A percentile compares a stretch with the other conserved stretches of the same genome.
Conservation (phyloP, 1,284 basidiomycete species). For the Sanghuangporus baumii region DNA sequence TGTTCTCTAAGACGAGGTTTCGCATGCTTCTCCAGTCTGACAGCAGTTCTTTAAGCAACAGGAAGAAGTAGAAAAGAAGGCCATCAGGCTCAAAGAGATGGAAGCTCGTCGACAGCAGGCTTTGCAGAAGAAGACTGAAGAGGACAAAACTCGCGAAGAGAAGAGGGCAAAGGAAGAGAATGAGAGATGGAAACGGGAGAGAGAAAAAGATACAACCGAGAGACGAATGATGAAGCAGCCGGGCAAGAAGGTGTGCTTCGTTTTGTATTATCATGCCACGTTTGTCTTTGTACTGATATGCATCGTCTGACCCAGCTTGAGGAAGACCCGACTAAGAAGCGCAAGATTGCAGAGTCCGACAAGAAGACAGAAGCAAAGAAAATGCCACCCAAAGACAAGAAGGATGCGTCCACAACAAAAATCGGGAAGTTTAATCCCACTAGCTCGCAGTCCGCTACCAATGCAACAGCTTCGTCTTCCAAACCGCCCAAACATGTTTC, state of each 20-base stretch:
- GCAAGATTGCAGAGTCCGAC: conserved; percentile 51
- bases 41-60: conserved; percentile 57
- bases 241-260: conserved; percentile 47
- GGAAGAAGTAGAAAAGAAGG: conserved; percentile 79
- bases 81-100: conserved; percentile 67
- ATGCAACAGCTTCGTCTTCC: conserved; percentile 24
- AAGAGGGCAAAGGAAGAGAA: conserved; percentile 63
- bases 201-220: conserved; percentile 66
- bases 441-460: conserved; percentile 24
- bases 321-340: conserved; percentile 67
- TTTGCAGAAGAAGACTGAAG: conserved; percentile 71
- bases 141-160: conserved; percentile 67
- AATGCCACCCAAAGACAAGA: conserved; percentile 41
- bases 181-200: conserved; percentile 67
- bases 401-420: conserved; percentile 30
- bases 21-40: not conserved
- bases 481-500: conserved; percentile 28
- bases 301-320: conserved; percentile 30
- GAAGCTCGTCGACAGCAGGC: conserved; percentile 70
- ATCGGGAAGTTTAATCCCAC: conserved; percentile 28
- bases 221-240: conserved; percentile 49
- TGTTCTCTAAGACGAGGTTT: not conserved
- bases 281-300: conserved; percentile 18
- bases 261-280: not conserved
- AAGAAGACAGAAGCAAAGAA: conserved; percentile 60